Conservation (phyloP, 164 flowering plant species). For the Amborella trichopoda region DNA sequence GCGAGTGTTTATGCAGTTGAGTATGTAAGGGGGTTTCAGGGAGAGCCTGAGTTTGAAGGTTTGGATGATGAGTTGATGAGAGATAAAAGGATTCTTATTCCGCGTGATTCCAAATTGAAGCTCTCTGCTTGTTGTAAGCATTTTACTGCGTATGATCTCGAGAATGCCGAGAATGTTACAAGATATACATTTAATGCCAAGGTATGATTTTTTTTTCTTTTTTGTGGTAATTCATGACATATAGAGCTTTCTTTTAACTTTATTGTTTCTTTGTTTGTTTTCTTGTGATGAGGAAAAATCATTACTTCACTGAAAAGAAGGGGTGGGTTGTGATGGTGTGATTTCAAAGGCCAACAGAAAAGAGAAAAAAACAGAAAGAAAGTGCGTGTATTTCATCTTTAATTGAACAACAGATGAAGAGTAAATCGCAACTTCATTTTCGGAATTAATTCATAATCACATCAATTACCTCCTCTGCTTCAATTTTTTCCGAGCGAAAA, state of each 20-base stretch:
- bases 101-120: slow-evolving; percentile 30
- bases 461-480: too few relatives aligned
- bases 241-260: neutral
- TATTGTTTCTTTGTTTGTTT: neutral
- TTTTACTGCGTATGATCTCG: slow-evolving; percentile 87
- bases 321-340: neutral
- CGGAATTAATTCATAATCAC: too few relatives aligned
- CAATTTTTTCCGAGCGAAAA: too few relatives aligned
- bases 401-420: too few relatives aligned
- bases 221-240: neutral
- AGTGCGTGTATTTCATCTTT: too few relatives aligned
- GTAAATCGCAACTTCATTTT: too few relatives aligned
- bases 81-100: slow-evolving; percentile 25
- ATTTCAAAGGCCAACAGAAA: too few relatives aligned
- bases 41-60: slow-evolving; percentile 10
- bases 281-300: neutral
- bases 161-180: slow-evolving; percentile 52
- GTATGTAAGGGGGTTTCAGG: slow-evolving; percentile 33
- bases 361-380: too few relatives aligned
- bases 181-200: slow-evolving; percentile 86
- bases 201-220: slow-evolving; percentile 49
- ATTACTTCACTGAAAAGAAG: too few relatives aligned
- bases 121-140: slow-evolving; percentile 98
- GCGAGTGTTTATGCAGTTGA: slow-evolving; percentile 21
- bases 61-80: neutral